A percentile compares a stretch with the other conserved stretches of the same genome.
phyloP scores from a whole-genome alignment of 2,329 filamentous ascomycete species.

The Plenodomus tracheiphilus region DNA sequence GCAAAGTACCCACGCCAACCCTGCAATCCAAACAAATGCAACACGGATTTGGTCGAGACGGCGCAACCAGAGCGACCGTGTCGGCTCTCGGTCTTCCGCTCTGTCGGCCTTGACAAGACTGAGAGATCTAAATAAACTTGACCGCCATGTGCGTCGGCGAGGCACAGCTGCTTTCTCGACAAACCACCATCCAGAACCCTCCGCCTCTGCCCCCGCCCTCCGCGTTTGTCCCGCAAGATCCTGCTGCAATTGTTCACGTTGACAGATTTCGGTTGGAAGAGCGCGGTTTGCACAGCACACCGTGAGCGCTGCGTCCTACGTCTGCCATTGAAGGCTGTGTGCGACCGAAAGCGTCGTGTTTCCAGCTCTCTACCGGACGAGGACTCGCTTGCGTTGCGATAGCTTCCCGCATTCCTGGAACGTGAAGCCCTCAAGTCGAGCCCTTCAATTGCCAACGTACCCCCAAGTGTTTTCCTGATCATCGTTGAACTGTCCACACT shows the following conservation, averaged over 20 bases:
- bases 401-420: background rate
- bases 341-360: background rate
- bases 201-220: no score
- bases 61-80: conserved; percentile 20
- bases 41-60: conserved; percentile 27
- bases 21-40: conserved; percentile 38
- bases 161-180: background rate
- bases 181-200: background rate
- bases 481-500: background rate
- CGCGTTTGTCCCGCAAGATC: background rate
- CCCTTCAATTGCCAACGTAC: background rate
- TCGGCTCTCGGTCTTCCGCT: conserved; percentile 19
- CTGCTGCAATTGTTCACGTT: background rate
- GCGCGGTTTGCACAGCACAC: background rate
- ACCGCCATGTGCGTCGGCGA: conserved; percentile 2
- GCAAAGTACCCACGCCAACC: conserved; percentile 36
- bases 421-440: no score
- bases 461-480: no score
- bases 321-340: background rate
- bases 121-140: conserved; percentile 9
- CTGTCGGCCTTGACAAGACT: background rate
- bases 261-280: background rate
- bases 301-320: background rate
- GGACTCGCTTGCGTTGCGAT: background rate
- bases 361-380: background rate